These are phyloP conservation scores for Rhytidhysteron rufulum DNA, from an alignment of 2,329 filamentous ascomycete species.

Conservation along the genomic window DNA sequence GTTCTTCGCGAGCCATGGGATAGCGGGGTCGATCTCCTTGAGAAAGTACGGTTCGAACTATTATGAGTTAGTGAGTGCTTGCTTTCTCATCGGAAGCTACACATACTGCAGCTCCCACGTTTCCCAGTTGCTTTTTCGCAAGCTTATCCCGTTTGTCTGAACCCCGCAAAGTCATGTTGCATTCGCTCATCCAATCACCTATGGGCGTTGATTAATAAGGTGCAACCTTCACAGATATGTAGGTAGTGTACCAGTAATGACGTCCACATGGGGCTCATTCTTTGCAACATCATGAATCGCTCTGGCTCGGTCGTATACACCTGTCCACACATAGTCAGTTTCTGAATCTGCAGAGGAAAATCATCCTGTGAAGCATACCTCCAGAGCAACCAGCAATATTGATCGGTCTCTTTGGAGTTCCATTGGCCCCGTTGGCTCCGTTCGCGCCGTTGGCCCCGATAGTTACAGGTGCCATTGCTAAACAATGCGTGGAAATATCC, in stretches of 20 bases:
- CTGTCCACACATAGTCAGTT: slow-evolving; percentile 2
- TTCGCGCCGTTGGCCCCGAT: slow-evolving; percentile 4
- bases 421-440: slow-evolving; percentile 6
- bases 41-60: slow-evolving; percentile 17
- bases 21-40: slow-evolving; percentile 18
- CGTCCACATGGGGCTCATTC: slow-evolving; percentile 19
- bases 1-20: slow-evolving; percentile 18
- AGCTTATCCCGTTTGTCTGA: slow-evolving; percentile 18
- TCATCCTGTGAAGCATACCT: slow-evolving; percentile 4
- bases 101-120: slow-evolving; percentile 13
- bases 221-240: no score
- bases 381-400: slow-evolving; percentile 19
- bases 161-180: slow-evolving; percentile 21
- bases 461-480: not conserved
- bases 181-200: slow-evolving; percentile 22
- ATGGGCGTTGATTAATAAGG: no score
- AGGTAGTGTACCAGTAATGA: slow-evolving; percentile 12
- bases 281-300: slow-evolving; percentile 22
- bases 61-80: not conserved
- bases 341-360: not conserved
- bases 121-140: slow-evolving; percentile 12
- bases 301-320: slow-evolving; percentile 18
- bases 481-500: no score
- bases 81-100: not conserved
- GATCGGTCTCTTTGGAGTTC: slow-evolving; percentile 15